Conservation (phyloP, 192 early-diverging fungal species). For the Podila clonocystis region DNA sequence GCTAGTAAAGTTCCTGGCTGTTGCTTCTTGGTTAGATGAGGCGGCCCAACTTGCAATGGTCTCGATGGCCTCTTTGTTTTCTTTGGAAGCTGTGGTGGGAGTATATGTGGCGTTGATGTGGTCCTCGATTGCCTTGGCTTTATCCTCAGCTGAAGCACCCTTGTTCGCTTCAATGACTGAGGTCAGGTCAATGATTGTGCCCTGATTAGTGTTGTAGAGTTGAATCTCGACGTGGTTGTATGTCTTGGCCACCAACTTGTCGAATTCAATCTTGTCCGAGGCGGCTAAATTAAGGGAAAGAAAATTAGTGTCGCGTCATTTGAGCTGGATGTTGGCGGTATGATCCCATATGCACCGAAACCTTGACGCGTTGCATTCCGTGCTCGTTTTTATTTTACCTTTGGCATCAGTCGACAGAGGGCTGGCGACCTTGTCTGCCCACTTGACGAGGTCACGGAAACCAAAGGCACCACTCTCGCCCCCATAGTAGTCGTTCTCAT, state of each 20-base stretch:
- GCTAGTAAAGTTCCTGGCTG: slow-evolving; percentile 11
- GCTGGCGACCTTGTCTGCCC: slow-evolving; percentile 42
- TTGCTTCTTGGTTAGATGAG: background rate
- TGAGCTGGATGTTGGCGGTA: background rate
- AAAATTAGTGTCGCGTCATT: background rate
- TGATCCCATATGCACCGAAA: background rate
- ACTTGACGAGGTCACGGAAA: slow-evolving; percentile 61
- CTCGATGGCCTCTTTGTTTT: slow-evolving; percentile 35
- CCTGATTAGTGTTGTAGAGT: slow-evolving; percentile 8
- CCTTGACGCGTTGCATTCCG: no score
- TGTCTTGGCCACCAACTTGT: slow-evolving; percentile 26
- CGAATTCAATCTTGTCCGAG: slow-evolving; percentile 42
- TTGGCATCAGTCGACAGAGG: background rate
- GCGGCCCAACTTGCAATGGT: slow-evolving; percentile 35
- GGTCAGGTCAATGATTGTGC: slow-evolving; percentile 16
- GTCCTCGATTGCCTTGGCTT: slow-evolving; percentile 18
- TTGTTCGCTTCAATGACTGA: slow-evolving; percentile 23
- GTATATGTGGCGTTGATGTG: slow-evolving; percentile 24
- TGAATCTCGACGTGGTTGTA: slow-evolving; percentile 46
- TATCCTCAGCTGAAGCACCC: slow-evolving; percentile 16
- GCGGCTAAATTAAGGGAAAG: background rate
- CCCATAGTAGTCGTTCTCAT: slow-evolving; percentile 85
- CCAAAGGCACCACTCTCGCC: slow-evolving; percentile 69
- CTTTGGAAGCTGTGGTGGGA: slow-evolving; percentile 13
- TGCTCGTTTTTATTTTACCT: no score